These are phyloP conservation scores for Ustilago vetiveriae DNA, from an alignment of 1,284 basidiomycete species.

Conservation along the genomic window DNA sequence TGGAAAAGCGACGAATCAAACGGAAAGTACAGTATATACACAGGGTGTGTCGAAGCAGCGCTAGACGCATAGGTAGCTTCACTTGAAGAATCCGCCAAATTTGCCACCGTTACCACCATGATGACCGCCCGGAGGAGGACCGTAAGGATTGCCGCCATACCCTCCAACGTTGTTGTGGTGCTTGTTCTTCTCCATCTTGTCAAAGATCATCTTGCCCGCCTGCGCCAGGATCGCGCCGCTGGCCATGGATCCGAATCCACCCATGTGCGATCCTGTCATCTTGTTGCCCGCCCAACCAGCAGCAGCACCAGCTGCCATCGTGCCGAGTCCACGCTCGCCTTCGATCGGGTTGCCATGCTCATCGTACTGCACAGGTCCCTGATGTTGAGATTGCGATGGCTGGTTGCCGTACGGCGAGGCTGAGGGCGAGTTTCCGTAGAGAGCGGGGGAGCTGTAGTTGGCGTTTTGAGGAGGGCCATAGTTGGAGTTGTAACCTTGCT, in stretches of 20 bases:
- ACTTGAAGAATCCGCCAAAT: conserved; percentile 40
- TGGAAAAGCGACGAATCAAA: not conserved
- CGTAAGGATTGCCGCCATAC: conserved; percentile 27
- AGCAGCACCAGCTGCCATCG: conserved; percentile 56
- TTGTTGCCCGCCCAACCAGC: conserved; percentile 57
- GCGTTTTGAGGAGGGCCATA: conserved; percentile 15
- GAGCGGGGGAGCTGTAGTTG: not conserved
- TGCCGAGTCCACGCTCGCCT: conserved; percentile 58
- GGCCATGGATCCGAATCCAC: conserved; percentile 39
- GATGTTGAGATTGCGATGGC: conserved; percentile 25
- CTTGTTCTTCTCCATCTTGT: conserved; percentile 43
- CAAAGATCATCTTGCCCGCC: conserved; percentile 53
- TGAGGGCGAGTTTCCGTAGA: conserved; percentile 15
- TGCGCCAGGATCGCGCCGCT: conserved; percentile 55
- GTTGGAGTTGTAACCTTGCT: conserved; percentile 16
- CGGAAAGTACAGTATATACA: not conserved
- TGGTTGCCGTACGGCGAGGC: conserved; percentile 10
- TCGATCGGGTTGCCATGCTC: conserved; percentile 52
- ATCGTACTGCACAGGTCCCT: conserved; percentile 50
- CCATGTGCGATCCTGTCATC: conserved; percentile 49
- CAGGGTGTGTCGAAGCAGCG: not conserved
- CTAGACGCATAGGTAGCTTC: too few species aligned
- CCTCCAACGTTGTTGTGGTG: conserved; percentile 15
- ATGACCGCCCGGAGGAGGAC: conserved; percentile 17
- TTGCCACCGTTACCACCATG: conserved; percentile 19